These are phyloP conservation scores for Dorcoceras hygrometricum DNA, from an alignment of 257 asterid species.

Conservation along the genomic window DNA sequence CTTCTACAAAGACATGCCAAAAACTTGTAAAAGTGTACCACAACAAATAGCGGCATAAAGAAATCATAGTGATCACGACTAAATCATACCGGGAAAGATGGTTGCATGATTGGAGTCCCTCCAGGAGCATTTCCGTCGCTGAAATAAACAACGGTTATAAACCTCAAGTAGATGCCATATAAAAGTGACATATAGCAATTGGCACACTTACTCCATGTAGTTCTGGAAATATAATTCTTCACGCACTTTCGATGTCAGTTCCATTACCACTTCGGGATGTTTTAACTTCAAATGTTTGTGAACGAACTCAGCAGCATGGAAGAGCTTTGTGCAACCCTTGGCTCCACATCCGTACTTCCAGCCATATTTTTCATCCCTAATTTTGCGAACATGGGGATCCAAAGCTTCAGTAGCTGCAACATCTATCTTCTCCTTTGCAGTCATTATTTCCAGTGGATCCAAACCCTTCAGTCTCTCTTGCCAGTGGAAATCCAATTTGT, in stretches of 20 bases:
- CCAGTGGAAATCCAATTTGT: slow-evolving; percentile 76
- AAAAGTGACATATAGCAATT: slow-evolving; percentile 9
- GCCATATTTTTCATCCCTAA: slow-evolving; percentile 98
- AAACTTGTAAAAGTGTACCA: slow-evolving; percentile 15
- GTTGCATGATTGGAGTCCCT: slow-evolving; percentile 89
- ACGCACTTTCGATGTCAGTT: slow-evolving; percentile 75
- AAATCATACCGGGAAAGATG: slow-evolving; percentile 62
- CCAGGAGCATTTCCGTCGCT: slow-evolving; percentile 98
- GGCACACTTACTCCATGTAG: slow-evolving; percentile 78
- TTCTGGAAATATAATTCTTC: slow-evolving; percentile 88
- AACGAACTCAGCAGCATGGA: slow-evolving; percentile 94
- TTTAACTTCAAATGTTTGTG: slow-evolving; percentile 91
- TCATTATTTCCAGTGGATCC: slow-evolving; percentile 90
- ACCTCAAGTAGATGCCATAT: slow-evolving; percentile 18
- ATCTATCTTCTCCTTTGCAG: slow-evolving; percentile 92
- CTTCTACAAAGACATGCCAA: slow-evolving; percentile 51
- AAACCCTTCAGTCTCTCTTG: slow-evolving; percentile 82
- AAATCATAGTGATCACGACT: background rate
- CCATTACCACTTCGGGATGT: slow-evolving; percentile 77
- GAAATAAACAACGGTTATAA: slow-evolving; percentile 32
- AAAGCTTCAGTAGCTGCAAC: slow-evolving; percentile 82
- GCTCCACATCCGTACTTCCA: slow-evolving; percentile 99
- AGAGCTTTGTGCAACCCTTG: slow-evolving; percentile 98
- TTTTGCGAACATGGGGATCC: slow-evolving; percentile 89
- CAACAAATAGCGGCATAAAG: background rate